Evolutionary conservation across 495 filamentous ascomycete genomes (phyloP).

Genomic region (Podospora pseudopauciseta): DNA sequence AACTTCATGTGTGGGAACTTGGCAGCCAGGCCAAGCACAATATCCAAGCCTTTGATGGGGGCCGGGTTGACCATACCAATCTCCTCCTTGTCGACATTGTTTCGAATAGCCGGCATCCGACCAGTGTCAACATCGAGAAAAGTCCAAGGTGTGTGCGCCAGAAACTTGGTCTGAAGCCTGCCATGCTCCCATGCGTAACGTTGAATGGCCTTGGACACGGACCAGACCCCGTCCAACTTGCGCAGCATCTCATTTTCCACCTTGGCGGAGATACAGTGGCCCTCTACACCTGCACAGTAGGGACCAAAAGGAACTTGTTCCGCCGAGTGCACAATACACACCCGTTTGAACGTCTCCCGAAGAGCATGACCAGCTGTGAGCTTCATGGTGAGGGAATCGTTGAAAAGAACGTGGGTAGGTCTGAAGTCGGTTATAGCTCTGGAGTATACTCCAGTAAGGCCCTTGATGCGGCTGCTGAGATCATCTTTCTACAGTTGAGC

Average conservation of each 20-base stretch:
- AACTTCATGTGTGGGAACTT: conserved; percentile 30
- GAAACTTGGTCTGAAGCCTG: conserved; percentile 24
- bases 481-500: conserved; percentile 8
- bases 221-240: conserved; percentile 31
- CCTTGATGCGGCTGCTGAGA: conserved; percentile 16
- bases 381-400: conserved; percentile 34
- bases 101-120: conserved; percentile 21
- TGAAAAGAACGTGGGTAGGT: conserved; percentile 35
- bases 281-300: conserved; percentile 23
- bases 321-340: conserved; percentile 32
- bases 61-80: conserved; percentile 36
- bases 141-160: conserved; percentile 26
- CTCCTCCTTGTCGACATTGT: conserved; percentile 30
- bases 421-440: conserved; percentile 20
- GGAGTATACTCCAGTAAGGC: conserved; percentile 19
- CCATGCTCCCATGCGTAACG: conserved; percentile 28
- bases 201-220: conserved; percentile 28
- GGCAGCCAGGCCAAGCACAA: conserved; percentile 27
- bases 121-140: conserved; percentile 25
- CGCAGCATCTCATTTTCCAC: conserved; percentile 25
- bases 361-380: conserved; percentile 16
- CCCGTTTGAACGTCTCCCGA: conserved; percentile 22
- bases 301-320: conserved; percentile 35
- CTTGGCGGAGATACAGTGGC: conserved; percentile 27
- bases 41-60: conserved; percentile 30